Evolutionary conservation across 2,329 filamentous ascomycete genomes (phyloP), one percentile per base, ranked within the genome.

Genomic region (Diaporthe caulivora): DNA sequence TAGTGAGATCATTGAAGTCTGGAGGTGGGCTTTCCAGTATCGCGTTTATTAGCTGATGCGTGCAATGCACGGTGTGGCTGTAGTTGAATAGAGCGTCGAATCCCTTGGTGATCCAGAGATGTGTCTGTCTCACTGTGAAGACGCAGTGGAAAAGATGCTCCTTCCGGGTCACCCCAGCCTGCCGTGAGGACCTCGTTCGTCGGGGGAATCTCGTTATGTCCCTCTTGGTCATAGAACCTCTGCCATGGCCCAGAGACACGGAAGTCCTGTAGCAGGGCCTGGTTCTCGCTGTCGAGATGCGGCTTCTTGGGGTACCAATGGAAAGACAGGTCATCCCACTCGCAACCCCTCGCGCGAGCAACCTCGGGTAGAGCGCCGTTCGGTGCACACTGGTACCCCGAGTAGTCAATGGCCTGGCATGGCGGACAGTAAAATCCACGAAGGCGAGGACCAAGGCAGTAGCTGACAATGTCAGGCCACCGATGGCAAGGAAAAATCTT

Each of bases 21-120:
- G 53, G 53, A 26, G 53, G 53, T 9, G 53, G 53, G 26, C 53
- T 55, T 17, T 55, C 53, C 53, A 55, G 13, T 13, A 55, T 34
- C 29, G 53, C 53, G 15, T 31, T 29, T 13, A 55, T 55, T 15
- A 55, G 53, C 26, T 55, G 53, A 15, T 55, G 53, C 2, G 53
- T 55, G 53, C 53, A 55, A 6, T 54, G 51, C 2, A 54, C 15
- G 26, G 51, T 54, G 51, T 54, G 51, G 51, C 51, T 54, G 51
- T 54, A 54, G 13, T 54, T 54, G 24, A 54, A 54, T 1, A 26
- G 51, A 31, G 51, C 51, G 21, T 54, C 51, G 26, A 17, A 54
- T 18, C 51, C 51, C 24, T 54, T 54, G 51, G 51, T 54, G 51
- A 54, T 24, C 51, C 51, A 54, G 51, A 54, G 51, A 26, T 54